Evolutionary conservation across 2,329 filamentous ascomycete species (phyloP).

Genomic region (Dactylellina haptotyla): DNA sequence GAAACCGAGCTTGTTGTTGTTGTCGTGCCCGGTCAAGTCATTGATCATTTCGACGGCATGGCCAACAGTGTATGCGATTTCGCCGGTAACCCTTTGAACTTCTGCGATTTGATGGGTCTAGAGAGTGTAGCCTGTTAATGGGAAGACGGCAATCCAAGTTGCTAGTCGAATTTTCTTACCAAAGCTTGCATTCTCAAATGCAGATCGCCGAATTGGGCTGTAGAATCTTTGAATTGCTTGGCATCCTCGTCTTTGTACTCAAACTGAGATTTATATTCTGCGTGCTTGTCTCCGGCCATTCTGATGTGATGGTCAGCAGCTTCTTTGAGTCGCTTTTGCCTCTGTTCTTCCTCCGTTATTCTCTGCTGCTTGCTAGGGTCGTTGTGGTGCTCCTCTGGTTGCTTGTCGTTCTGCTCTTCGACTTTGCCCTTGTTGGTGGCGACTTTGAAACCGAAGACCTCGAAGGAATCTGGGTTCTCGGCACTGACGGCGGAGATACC

Average conservation of each 20-base stretch:
- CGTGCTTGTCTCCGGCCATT: constrained; percentile 63
- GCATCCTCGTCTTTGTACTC: constrained; percentile 64
- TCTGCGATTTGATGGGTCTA: constrained; percentile 57
- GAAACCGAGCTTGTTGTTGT: background rate
- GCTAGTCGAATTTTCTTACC: constrained; percentile 63
- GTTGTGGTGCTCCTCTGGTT: constrained; percentile 57
- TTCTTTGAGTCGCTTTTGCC: constrained; percentile 59
- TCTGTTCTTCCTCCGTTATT: constrained; percentile 22
- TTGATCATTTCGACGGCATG: constrained; percentile 6
- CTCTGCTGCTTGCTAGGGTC: constrained; percentile 57
- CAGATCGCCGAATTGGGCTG: constrained; percentile 80
- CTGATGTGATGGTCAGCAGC: constrained; percentile 57
- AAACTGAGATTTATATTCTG: constrained; percentile 58
- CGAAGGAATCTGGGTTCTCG: constrained; percentile 93
- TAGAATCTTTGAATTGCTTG: constrained; percentile 62
- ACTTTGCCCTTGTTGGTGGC: constrained; percentile 63
- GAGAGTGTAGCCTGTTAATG: constrained; percentile 60
- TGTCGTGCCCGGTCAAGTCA: constrained; percentile 4
- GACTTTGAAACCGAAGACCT: constrained; percentile 86
- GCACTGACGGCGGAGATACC: constrained; percentile 88
- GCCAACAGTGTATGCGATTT: constrained; percentile 24
- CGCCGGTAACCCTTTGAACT: constrained; percentile 43
- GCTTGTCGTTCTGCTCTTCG: constrained; percentile 55
- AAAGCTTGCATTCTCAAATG: constrained; percentile 82
- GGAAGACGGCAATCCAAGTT: constrained; percentile 71